Base-by-base conservation (phyloP, 225 moss, liverwort and hornwort genomes). In the Takakia lepidozioides region DNA sequence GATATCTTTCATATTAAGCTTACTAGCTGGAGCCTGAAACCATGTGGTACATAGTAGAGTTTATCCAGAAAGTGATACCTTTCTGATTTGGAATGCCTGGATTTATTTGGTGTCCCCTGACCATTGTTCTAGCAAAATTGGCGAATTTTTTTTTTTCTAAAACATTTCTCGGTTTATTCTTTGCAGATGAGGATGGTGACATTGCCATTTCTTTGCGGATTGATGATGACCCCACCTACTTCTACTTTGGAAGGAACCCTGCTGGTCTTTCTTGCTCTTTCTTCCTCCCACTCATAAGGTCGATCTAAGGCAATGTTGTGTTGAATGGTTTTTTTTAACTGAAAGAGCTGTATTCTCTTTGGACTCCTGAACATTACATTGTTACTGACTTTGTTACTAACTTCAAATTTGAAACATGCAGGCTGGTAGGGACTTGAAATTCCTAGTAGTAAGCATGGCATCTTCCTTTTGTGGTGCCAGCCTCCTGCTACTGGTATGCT, bases 391-490 rank as follows among this genome's bases (percentile, higher is more conserved):
- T 16, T 43, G 19, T 32, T 6, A 6, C 8, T 32, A 32, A 6
- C 11, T 7, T 6, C 8, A 7, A 32, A 32, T 32, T 10, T 21
- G 10, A 43, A 6, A n/a, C 61, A 16, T 34, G 51, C 71, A 87
- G 83, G 87, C 93, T 44, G 88, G 86, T 49, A 76, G 88, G 47
- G 93, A 88, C 54, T 75, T 93, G 48, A 83, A 71, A 60, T 93
- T 71, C 48, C 67, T 93, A 50, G 78, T 85, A 45, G 71, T 85
- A 42, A 86, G 83, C 63, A 93, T 93, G 88, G 81, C 75, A 38
- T 71, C 86, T 21, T 93, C 83, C 67, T 88, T 93, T 65, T 51
- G 66, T 37, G 75, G 78, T 44, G 83, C 85, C 48, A 68, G 72
- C 2, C 0, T 76, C 39, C 26, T 93, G 50, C 93, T 88, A 39